Evolutionary conservation across 164 flowering plant species (phyloP).

Genomic region (Berberis vulgaris): DNA sequence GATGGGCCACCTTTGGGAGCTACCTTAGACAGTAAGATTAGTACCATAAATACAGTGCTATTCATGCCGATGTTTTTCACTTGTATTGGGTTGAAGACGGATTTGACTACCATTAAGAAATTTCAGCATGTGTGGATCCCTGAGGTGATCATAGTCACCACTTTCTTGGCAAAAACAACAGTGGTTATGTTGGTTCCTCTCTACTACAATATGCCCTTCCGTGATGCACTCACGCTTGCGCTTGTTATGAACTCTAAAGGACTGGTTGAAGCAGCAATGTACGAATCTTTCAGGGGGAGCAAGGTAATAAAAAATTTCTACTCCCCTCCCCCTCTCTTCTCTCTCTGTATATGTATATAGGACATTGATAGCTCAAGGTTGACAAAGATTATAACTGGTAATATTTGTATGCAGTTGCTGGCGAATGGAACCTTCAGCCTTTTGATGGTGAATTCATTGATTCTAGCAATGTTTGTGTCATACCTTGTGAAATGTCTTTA

Average conservation of each 20-base stretch:
- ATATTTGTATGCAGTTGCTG: background rate
- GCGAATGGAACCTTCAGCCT: background rate
- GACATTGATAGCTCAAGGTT: background rate
- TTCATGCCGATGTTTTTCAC: background rate
- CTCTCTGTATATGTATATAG: no score
- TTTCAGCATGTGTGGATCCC: background rate
- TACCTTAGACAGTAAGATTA: slow-evolving; percentile 24
- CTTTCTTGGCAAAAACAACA: background rate
- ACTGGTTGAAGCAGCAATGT: slow-evolving; percentile 18
- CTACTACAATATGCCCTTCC: background rate
- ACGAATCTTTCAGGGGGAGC: background rate
- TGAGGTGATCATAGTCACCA: background rate
- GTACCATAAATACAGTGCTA: slow-evolving; percentile 8
- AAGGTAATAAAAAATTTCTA: background rate
- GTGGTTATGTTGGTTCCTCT: background rate
- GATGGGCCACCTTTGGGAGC: slow-evolving; percentile 47
- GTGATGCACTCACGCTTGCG: slow-evolving; percentile 38
- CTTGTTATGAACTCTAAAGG: slow-evolving; percentile 46
- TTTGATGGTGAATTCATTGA: slow-evolving; percentile 25
- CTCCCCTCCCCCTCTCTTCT: background rate
- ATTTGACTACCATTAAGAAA: background rate
- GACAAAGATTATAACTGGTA: no score
- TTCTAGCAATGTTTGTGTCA: slow-evolving; percentile 26
- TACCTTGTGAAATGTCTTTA: slow-evolving; percentile 34
- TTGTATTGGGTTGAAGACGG: background rate